Evolutionary conservation across 2,329 filamentous ascomycete species (phyloP).

Genomic region (Graphilbum fragrans): DNA sequence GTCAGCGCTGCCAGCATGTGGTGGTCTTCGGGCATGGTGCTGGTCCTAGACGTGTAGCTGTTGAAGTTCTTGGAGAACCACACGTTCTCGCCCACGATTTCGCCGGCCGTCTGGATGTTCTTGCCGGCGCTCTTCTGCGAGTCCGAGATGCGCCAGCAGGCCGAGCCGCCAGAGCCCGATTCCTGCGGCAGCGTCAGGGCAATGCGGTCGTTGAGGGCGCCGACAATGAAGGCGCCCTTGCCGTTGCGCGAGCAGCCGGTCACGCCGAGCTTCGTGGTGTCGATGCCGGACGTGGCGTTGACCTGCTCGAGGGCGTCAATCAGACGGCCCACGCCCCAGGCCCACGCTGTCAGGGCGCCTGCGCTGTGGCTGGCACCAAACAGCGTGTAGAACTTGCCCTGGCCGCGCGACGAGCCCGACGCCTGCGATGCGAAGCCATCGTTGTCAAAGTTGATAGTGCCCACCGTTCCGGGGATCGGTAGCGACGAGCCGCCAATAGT

Average conservation of each 20-base stretch:
- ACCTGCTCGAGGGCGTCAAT: slow-evolving; percentile 46
- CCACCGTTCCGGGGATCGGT: slow-evolving; percentile 40
- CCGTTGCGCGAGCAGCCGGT: slow-evolving; percentile 54
- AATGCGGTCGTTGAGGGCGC: slow-evolving; percentile 45
- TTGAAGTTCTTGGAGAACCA: slow-evolving; percentile 50
- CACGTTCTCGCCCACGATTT: slow-evolving; percentile 36
- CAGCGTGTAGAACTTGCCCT: slow-evolving; percentile 46
- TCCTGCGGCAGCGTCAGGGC: slow-evolving; percentile 51
- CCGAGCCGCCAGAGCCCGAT: slow-evolving; percentile 47
- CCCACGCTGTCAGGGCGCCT: slow-evolving; percentile 49
- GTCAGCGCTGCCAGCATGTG: slow-evolving; percentile 44
- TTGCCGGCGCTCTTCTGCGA: slow-evolving; percentile 35
- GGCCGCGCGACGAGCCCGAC: slow-evolving; percentile 33
- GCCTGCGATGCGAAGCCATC: slow-evolving; percentile 42
- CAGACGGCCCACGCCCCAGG: slow-evolving; percentile 49
- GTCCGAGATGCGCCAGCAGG: slow-evolving; percentile 47
- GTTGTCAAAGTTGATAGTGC: slow-evolving; percentile 47
- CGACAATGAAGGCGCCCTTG: slow-evolving; percentile 50
- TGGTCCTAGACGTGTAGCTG: slow-evolving; percentile 32
- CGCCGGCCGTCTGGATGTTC: slow-evolving; percentile 44
- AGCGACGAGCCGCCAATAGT: slow-evolving; percentile 41
- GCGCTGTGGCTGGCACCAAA: slow-evolving; percentile 43
- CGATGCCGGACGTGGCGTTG: slow-evolving; percentile 31
- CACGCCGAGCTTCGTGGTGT: slow-evolving; percentile 37
- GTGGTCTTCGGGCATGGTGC: slow-evolving; percentile 41